Evolutionary conservation across 345 rosid species (phyloP).

Genomic region (Pugionium cornutum): DNA sequence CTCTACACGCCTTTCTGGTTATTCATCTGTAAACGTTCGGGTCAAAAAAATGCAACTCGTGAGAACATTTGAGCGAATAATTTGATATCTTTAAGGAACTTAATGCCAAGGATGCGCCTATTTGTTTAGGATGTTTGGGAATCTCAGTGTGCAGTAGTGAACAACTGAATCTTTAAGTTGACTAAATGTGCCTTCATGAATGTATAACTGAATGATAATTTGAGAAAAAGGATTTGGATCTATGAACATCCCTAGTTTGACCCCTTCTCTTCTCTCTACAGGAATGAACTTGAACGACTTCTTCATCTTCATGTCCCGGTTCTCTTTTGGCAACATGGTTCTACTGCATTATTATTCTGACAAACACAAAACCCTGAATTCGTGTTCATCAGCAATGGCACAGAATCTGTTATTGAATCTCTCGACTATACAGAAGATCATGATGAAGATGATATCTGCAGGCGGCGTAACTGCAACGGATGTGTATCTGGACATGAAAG

Average conservation of each 20-base stretch:
- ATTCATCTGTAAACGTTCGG: background rate
- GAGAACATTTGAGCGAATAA: background rate
- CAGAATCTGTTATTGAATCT: constrained; percentile 56
- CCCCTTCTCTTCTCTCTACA: constrained; percentile 35
- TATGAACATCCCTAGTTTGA: background rate
- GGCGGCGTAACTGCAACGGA: constrained; percentile 42
- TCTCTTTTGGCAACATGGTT: constrained; percentile 58
- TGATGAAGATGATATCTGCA: constrained; percentile 53
- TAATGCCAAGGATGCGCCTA: background rate
- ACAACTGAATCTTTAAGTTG: constrained; percentile 5
- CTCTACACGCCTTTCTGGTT: background rate
- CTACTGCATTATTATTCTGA: constrained; percentile 37
- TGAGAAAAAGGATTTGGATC: constrained; percentile 11
- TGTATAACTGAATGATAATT: background rate
- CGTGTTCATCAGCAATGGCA: constrained; percentile 42
- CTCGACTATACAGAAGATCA: constrained; percentile 45
- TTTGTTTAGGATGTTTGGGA: constrained; percentile 1
- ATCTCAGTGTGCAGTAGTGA: background rate
- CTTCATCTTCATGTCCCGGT: constrained; percentile 57
- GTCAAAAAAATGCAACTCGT: background rate
- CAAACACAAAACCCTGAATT: constrained; percentile 22
- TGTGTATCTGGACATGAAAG: constrained; percentile 47
- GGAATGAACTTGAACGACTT: constrained; percentile 89
- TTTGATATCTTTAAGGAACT: background rate
- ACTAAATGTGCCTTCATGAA: background rate